Conservation (phyloP, 1,284 basidiomycete species). For the Naganishia liquefaciens region DNA sequence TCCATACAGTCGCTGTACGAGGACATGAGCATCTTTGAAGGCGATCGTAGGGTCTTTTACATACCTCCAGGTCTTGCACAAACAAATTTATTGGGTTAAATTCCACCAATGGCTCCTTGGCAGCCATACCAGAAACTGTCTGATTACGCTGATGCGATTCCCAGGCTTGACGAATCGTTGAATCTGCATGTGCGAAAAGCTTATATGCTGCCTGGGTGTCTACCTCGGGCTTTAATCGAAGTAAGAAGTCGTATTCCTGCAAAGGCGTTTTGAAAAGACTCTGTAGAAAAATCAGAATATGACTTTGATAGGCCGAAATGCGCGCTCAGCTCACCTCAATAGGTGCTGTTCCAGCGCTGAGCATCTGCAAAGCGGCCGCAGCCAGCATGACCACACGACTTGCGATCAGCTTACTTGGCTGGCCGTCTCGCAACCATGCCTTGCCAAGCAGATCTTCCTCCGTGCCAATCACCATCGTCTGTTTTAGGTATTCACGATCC, state of each 20-base stretch:
- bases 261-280: conserved; percentile 79
- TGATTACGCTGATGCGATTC: conserved; percentile 28
- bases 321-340: conserved; percentile 43
- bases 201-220: conserved; percentile 69
- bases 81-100: conserved; percentile 79
- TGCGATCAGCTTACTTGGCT: conserved; percentile 69
- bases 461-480: conserved; percentile 80
- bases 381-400: conserved; percentile 70
- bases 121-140: conserved; percentile 18
- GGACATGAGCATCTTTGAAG: not conserved
- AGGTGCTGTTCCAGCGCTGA: conserved; percentile 40
- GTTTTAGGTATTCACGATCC: conserved; percentile 55
- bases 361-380: conserved; percentile 63
- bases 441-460: conserved; percentile 73
- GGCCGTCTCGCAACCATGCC: conserved; percentile 67
- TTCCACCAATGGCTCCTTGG: conserved; percentile 59
- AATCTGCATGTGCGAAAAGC: conserved; percentile 56
- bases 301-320: not conserved
- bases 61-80: conserved; percentile 69
- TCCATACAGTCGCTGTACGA: conserved; percentile 65
- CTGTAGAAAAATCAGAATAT: conserved; percentile 52
- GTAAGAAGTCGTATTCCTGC: conserved; percentile 80
- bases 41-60: conserved; percentile 37
- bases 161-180: conserved; percentile 29
- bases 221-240: conserved; percentile 68